phyloP scores from a whole-genome alignment of 148 eudicot species.

The Cornus suecica region DNA sequence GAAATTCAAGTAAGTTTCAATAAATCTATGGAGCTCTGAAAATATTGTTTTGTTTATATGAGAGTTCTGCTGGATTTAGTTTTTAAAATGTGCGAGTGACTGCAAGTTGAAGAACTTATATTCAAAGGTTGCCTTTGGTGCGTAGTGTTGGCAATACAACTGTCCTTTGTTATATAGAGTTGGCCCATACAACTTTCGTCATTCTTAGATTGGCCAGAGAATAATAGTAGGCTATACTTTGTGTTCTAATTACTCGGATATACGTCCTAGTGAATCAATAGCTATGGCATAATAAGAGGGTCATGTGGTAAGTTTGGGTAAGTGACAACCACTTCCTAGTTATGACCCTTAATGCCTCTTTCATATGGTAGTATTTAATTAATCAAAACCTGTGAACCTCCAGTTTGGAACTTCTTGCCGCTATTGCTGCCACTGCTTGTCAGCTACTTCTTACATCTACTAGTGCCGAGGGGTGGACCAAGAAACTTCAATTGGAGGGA shows the following conservation, averaged over 20 bases:
- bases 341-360: neutral
- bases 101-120: neutral
- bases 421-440: neutral
- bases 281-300: neutral
- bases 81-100: neutral
- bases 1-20: constrained; percentile 76
- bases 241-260: neutral
- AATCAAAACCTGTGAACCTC: neutral
- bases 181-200: neutral
- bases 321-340: neutral
- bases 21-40: neutral
- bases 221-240: neutral
- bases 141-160: neutral
- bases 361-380: neutral
- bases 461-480: too few species aligned
- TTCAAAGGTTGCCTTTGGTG: neutral
- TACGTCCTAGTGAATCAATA: neutral
- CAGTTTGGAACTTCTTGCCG: neutral
- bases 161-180: neutral
- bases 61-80: neutral
- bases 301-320: neutral
- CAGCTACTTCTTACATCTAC: neutral
- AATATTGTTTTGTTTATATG: neutral
- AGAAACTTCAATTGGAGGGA: too few species aligned
- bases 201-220: neutral